phyloP scores from a whole-genome alignment of 2,329 filamentous ascomycete genomes.

The Ceratocystis cacaofunesta region DNA sequence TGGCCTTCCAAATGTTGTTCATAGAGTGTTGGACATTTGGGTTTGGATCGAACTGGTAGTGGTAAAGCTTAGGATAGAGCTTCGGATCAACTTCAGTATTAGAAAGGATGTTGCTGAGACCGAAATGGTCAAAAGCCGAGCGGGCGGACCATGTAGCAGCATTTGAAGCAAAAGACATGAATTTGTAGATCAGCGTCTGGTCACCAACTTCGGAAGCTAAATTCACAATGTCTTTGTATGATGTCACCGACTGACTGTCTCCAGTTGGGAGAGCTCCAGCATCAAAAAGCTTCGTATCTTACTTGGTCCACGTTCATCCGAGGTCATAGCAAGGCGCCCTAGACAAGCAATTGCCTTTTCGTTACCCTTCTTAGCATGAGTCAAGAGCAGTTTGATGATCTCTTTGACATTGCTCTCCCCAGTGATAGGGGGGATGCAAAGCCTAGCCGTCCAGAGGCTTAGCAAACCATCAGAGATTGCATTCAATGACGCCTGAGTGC shows the following conservation, averaged over 20 bases:
- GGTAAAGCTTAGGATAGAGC: conserved; percentile 84
- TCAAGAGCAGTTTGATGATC: conserved; percentile 48
- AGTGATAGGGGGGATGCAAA: conserved; percentile 26
- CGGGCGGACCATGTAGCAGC: conserved; percentile 96
- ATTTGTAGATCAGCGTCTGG: conserved; percentile 89
- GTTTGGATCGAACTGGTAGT: conserved; percentile 92
- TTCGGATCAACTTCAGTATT: conserved; percentile 82
- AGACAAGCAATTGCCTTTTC: conserved; percentile 70
- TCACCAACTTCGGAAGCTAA: conserved; percentile 94
- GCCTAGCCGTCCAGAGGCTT: conserved; percentile 33
- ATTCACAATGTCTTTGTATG: conserved; percentile 95
- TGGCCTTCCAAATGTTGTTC: conserved; percentile 92
- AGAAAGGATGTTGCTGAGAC: conserved; percentile 78
- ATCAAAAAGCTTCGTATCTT: conserved; percentile 90
- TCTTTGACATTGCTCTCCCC: not conserved
- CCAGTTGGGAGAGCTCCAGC: conserved; percentile 79
- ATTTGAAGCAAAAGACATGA: conserved; percentile 94
- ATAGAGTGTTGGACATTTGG: conserved; percentile 84
- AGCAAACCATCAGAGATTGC: conserved; percentile 31
- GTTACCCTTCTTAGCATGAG: conserved; percentile 62
- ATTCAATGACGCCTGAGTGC: conserved; percentile 28
- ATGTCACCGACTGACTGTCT: conserved; percentile 77
- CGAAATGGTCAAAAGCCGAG: conserved; percentile 87
- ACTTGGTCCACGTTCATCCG: conserved; percentile 70
- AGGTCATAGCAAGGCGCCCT: conserved; percentile 56